Conservation (phyloP, 441 rosid genomes). For the Erodium chrysanthum region DNA sequence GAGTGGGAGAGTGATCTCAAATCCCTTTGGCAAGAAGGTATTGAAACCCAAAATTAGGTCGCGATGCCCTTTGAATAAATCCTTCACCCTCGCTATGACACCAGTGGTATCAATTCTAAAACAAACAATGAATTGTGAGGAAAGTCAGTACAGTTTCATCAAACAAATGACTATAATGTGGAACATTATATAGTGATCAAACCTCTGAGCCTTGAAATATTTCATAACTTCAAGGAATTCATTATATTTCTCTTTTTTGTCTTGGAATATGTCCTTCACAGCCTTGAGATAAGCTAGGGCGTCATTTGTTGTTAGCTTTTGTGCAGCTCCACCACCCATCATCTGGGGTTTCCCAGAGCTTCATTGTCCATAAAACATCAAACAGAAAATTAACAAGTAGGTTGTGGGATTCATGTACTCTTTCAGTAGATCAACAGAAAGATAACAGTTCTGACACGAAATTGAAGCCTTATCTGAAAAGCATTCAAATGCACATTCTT, state of each 20-base stretch:
- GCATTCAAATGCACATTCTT: background rate
- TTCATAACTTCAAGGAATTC: slow-evolving; percentile 96
- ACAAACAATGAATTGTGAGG: slow-evolving; percentile 15
- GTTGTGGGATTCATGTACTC: slow-evolving; percentile 14
- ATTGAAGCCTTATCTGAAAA: background rate
- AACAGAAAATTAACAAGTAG: background rate
- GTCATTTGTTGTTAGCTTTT: slow-evolving; percentile 80
- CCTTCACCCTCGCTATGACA: slow-evolving; percentile 86
- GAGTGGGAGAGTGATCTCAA: slow-evolving; percentile 65
- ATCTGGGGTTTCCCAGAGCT: slow-evolving; percentile 58
- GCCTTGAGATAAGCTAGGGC: slow-evolving; percentile 90
- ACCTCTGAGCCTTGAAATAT: slow-evolving; percentile 96
- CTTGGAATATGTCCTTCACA: slow-evolving; percentile 82
- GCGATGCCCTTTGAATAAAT: slow-evolving; percentile 75
- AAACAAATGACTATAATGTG: slow-evolving; percentile 1
- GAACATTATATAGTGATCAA: slow-evolving; percentile 14
- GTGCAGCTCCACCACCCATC: slow-evolving; percentile 42
- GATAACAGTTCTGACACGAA: slow-evolving; percentile 5
- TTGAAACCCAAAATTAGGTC: slow-evolving; percentile 91
- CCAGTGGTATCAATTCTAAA: slow-evolving; percentile 85
- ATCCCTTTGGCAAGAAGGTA: slow-evolving; percentile 96
- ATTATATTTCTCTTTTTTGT: slow-evolving; percentile 75
- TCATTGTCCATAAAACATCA: slow-evolving; percentile 23
- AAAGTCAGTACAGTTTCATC: slow-evolving; percentile 13
- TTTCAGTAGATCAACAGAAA: slow-evolving; percentile 16